Base-by-base conservation (phyloP, 2,329 filamentous ascomycete species). In the Pseudocercospora vitis region DNA sequence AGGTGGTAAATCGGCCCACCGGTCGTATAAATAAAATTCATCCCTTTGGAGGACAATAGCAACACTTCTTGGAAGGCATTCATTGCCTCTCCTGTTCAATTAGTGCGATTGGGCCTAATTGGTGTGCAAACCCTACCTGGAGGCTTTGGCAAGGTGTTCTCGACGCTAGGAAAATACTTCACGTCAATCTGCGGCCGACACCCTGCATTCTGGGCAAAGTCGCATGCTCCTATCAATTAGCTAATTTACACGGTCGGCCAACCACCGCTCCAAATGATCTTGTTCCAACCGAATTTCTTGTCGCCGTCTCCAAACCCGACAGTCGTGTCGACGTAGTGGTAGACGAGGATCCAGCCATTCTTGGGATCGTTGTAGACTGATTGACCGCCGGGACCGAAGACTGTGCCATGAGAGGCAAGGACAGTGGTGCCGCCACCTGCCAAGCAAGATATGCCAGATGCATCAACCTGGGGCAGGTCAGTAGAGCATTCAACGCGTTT, bases 381-480 rank as follows among this genome's bases (percentile, higher is more conserved):
- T 68, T 87, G 83, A 31, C 84, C 84, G 56, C 85, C 85, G 12
- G 85, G 84, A 24, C 80, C 84, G 60, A 87, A 88, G 0, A 86
- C 76, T 21, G 70, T 79, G 4, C 71, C 80, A 59, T 88, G 83
- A 11, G 76, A 81, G 58, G 78, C 76, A 0, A 88, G 73, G 0
- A 88, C 79, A 3, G 81, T 71, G 0, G 81, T 84, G 1, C 85
- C 85, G 7, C 85, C 84, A 37, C 79, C 78, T 6, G 72, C 63
- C 0, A 73, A 77, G 65, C 84, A 87, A 26, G 74, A 70, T 12
- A 65, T 71, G 1, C 84, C 83, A 46, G 64, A 65, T 51, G 76
- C 70, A 62, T 88, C 85, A 21, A 78, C 63, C 63, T 66, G 31
- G 4, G 28, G 9, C 3, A 4, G 7, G 23, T 52, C n/a, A 50